Percentiles rank a stretch among this genome's conserved stretches.
phyloP scores from a whole-genome alignment of 495 filamentous ascomycete species.

The Talaromyces wortmannii region DNA sequence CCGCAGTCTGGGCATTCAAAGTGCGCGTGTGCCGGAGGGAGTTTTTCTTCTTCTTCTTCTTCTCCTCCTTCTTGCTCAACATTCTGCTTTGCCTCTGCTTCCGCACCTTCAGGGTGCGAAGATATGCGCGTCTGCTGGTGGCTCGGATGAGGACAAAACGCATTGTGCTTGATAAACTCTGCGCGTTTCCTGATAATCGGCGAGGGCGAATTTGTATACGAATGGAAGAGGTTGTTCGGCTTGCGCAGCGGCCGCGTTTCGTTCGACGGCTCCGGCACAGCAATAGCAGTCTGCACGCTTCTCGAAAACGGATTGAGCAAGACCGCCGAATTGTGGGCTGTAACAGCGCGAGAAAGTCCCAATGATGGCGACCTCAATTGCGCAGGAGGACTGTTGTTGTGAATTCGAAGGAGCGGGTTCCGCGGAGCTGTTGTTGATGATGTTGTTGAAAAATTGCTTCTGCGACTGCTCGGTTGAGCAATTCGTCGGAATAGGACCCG shows the following conservation, averaged over 20 bases:
- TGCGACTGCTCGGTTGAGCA: conserved; percentile 15
- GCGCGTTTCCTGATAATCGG: conserved; percentile 79
- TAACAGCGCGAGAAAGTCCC: not conserved
- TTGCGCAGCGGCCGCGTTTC: conserved; percentile 50
- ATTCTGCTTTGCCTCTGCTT: conserved; percentile 44
- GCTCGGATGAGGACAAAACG: conserved; percentile 81
- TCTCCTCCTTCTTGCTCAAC: conserved; percentile 27
- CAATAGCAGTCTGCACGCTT: conserved; percentile 2
- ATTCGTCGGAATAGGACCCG: conserved; percentile 16
- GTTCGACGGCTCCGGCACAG: conserved; percentile 6
- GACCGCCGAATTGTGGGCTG: not conserved
- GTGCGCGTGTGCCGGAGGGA: conserved; percentile 68
- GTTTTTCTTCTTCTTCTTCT: conserved; percentile 37
- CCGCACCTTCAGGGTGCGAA: too few species aligned
- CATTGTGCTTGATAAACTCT: conserved; percentile 82
- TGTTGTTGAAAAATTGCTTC: conserved; percentile 15
- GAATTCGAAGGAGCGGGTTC: not conserved
- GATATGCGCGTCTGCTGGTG: conserved; percentile 64
- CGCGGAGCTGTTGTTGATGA: not conserved
- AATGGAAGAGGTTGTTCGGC: conserved; percentile 85
- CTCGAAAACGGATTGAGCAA: not conserved
- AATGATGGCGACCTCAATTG: not conserved
- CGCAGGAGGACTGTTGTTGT: not conserved
- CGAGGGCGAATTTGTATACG: conserved; percentile 79
- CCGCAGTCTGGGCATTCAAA: conserved; percentile 98